Percentiles rank a stretch among this genome's conserved stretches.
Evolutionary conservation across 2,329 filamentous ascomycete species (phyloP).

Genomic region (Metarhizium anisopliae): DNA sequence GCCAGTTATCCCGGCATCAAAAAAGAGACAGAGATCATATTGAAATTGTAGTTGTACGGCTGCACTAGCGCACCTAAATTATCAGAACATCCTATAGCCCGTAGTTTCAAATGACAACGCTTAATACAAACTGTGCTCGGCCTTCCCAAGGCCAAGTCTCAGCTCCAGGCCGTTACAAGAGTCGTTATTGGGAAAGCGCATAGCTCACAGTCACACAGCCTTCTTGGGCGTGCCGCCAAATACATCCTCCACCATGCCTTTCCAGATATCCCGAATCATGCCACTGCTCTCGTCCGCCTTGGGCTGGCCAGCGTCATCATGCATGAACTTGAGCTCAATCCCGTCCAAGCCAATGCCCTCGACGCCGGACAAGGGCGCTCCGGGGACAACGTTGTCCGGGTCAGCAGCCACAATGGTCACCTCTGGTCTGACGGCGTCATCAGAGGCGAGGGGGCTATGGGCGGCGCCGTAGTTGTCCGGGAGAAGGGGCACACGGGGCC

Average conservation of each 20-base stretch:
- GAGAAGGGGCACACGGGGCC: slow-evolving; percentile 48
- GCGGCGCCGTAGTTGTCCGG: slow-evolving; percentile 46
- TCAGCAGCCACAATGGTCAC: slow-evolving; percentile 49
- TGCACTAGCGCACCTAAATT: background rate
- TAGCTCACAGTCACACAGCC: slow-evolving; percentile 2
- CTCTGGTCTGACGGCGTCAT: slow-evolving; percentile 34
- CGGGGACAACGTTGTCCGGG: slow-evolving; percentile 42
- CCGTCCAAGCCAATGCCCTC: slow-evolving; percentile 49
- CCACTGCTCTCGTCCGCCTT: slow-evolving; percentile 23
- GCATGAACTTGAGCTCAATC: slow-evolving; percentile 44
- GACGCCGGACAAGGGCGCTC: slow-evolving; percentile 46
- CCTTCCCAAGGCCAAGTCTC: background rate
- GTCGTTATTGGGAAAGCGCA: background rate
- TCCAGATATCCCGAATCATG: slow-evolving; percentile 47
- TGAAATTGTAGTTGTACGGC: background rate
- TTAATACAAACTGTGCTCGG: background rate
- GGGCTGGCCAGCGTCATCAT: slow-evolving; percentile 22
- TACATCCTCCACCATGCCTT: slow-evolving; percentile 45
- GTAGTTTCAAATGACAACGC: slow-evolving; percentile 2
- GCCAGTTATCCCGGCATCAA: background rate
- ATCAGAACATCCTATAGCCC: slow-evolving; percentile 2
- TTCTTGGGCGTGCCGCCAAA: slow-evolving; percentile 16
- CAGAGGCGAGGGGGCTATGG: slow-evolving; percentile 32
- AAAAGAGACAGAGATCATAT: background rate
- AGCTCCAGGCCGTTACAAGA: background rate